Evolutionary conservation across 2,329 filamentous ascomycete genomes (phyloP).

Genomic region (Ophiostoma fasciatum): DNA sequence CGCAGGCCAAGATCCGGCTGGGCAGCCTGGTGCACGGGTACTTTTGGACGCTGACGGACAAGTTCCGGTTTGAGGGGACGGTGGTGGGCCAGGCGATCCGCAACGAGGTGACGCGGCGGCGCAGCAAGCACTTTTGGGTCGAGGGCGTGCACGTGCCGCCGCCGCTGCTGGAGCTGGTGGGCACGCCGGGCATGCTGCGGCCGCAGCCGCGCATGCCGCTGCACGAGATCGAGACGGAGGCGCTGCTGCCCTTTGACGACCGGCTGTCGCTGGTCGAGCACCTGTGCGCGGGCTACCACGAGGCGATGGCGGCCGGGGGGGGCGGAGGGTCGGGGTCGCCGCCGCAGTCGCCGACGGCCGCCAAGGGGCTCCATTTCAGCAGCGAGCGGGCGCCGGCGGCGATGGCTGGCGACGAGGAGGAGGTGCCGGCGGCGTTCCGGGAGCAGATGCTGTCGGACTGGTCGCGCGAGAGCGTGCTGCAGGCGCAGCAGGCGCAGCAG

Average conservation of each 20-base stretch:
- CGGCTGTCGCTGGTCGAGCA: slow-evolving; percentile 56
- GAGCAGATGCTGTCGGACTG: slow-evolving; percentile 69
- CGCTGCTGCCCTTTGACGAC: slow-evolving; percentile 62
- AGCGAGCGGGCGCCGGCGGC: neutral
- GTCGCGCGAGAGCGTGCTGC: slow-evolving; percentile 60
- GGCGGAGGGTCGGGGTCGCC: slow-evolving; percentile 43
- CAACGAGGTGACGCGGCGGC: slow-evolving; percentile 61
- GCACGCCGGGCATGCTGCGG: slow-evolving; percentile 31
- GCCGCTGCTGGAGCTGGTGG: slow-evolving; percentile 45
- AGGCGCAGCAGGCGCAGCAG: slow-evolving; percentile 42
- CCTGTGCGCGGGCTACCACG: slow-evolving; percentile 57
- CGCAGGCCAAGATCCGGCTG: slow-evolving; percentile 59
- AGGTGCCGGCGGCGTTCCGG: slow-evolving; percentile 50
- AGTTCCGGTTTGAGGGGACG: slow-evolving; percentile 60
- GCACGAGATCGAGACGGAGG: slow-evolving; percentile 44
- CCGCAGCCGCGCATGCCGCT: slow-evolving; percentile 31
- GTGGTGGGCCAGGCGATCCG: slow-evolving; percentile 55
- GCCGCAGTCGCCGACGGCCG: slow-evolving; percentile 42
- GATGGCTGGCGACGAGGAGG: slow-evolving; percentile 23
- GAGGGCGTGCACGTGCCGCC: slow-evolving; percentile 59
- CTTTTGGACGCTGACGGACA: slow-evolving; percentile 64
- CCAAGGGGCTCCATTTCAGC: slow-evolving; percentile 2
- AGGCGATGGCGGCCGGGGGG: slow-evolving; percentile 24
- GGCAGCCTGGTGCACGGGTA: slow-evolving; percentile 82
- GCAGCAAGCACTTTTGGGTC: slow-evolving; percentile 65